These are phyloP conservation scores for Prunus armeniaca DNA, from an alignment of 306 rosid species.

Conservation along the genomic window DNA sequence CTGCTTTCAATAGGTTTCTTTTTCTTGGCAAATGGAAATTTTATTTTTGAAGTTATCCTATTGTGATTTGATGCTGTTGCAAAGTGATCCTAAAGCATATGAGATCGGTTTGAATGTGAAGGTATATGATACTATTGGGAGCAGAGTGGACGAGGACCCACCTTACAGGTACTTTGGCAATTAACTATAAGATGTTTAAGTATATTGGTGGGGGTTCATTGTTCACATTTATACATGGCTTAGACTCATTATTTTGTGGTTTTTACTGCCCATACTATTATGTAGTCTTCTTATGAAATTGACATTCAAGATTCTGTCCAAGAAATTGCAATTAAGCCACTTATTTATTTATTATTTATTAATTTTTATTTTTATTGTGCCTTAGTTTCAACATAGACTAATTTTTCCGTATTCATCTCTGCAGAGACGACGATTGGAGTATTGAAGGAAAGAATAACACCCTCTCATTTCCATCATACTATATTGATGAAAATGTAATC, in stretches of 20 bases:
- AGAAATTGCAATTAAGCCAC: slow-evolving; percentile 14
- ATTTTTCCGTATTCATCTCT: slow-evolving; percentile 33
- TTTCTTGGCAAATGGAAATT: slow-evolving; percentile 4
- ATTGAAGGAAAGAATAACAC: slow-evolving; percentile 78
- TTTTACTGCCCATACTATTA: not conserved
- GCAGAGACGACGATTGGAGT: slow-evolving; percentile 95
- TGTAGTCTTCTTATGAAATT: not conserved
- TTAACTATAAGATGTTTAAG: not conserved
- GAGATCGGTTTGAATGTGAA: slow-evolving; percentile 41
- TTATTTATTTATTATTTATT: not conserved
- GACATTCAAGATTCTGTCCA: not conserved
- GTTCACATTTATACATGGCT: not conserved
- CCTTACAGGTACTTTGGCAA: slow-evolving; percentile 45
- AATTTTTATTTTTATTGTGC: not conserved
- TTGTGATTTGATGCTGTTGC: slow-evolving; percentile 21
- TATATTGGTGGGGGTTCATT: not conserved
- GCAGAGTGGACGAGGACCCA: slow-evolving; percentile 74
- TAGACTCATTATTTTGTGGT: not conserved
- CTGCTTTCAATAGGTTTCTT: not conserved
- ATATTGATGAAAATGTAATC: slow-evolving; percentile 95
- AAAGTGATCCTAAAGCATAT: slow-evolving; percentile 29
- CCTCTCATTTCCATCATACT: slow-evolving; percentile 89
- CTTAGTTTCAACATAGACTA: slow-evolving; percentile 22
- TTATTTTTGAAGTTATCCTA: slow-evolving; percentile 9
- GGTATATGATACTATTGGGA: slow-evolving; percentile 94